These are phyloP conservation scores for Hypoxylon sp. DNA, from an alignment of 2,329 filamentous ascomycete genomes.

Conservation along the genomic window DNA sequence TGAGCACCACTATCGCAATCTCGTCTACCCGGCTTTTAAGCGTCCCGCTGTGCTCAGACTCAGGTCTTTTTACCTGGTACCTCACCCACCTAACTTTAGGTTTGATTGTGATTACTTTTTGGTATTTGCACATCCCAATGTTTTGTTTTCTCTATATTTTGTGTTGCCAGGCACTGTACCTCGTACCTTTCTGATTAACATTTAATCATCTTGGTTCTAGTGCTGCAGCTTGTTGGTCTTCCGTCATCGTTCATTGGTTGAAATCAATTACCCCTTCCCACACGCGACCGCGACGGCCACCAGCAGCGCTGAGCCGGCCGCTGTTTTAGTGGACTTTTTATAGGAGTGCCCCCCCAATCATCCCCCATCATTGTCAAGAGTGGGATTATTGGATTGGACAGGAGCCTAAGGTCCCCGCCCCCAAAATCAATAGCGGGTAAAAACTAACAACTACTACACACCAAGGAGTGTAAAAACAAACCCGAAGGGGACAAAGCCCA, in stretches of 20 bases:
- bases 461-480: conserved; percentile 39
- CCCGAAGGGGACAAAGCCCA: conserved; percentile 46
- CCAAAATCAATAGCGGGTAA: conserved; percentile 45
- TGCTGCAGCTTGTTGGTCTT: conserved; percentile 28
- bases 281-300: conserved; percentile 35
- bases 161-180: conserved; percentile 18
- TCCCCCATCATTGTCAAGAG: conserved; percentile 1
- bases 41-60: conserved; percentile 25
- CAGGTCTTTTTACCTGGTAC: conserved; percentile 10
- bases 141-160: conserved; percentile 22
- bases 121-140: conserved; percentile 41
- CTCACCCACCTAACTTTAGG: conserved; percentile 9
- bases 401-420: conserved; percentile 25
- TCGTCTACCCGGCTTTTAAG: conserved; percentile 8
- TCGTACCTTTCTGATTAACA: conserved; percentile 25
- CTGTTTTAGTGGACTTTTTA: conserved; percentile 35
- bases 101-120: conserved; percentile 16
- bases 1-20: conserved; percentile 5
- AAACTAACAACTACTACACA: conserved; percentile 36
- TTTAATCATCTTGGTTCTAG: conserved; percentile 34
- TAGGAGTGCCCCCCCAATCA: conserved; percentile 24
- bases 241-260: conserved; percentile 31
- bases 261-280: conserved; percentile 33
- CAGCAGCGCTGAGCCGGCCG: conserved; percentile 27
- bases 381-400: conserved; percentile 27